Base-by-base conservation (phyloP, 495 filamentous ascomycete genomes). In the Pyronema omphalodes region DNA sequence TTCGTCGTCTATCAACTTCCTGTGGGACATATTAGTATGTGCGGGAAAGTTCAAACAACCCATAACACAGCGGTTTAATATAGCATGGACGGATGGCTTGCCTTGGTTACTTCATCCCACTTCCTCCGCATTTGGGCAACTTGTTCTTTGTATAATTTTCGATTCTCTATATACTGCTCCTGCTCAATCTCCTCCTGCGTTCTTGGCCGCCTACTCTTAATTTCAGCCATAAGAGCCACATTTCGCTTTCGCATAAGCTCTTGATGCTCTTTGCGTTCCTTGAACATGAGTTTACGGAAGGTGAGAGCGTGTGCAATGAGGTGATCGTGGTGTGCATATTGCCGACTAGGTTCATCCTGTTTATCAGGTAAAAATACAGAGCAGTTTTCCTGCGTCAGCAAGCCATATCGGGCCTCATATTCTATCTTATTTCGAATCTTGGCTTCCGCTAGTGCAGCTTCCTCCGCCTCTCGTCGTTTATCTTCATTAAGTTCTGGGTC, bases 291-390 rank as follows among this genome's bases (percentile, higher is more conserved):
- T 57, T 76, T 80, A 40, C 84, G 78, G 60, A 96, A 88, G 58
- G 86, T 77, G 9, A 84, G 57, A 44, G 84, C 86, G 59, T 93
- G 87, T 11, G 80, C 78, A 41, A 85, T 75, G 7, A 96, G 73
- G 61, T 94, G 84, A 62, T 95, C 88, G 54, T 77, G 75, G 61
- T 94, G 88, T 12, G 80, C 79, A 69, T 85, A 94, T 52, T 85
- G 86, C 54, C 75, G 76, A 6, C 80, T 74, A 2, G 83, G 84
- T 53, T 82, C 78, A 40, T 77, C 72, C 57, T 86, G 82, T 44
- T 78, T 74, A 55, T 94, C 86, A 0, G 82, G 81, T n/a, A 77
- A 71, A 61, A 82, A 93, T 33, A 83, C 70, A 3, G 79, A 83
- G 64, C 84, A 91, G 15, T 75, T 74, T 47, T 80, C 79, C 37